Evolutionary conservation across 2,329 filamentous ascomycete genomes (phyloP).

Genomic region (Cladosporium sp.): DNA sequence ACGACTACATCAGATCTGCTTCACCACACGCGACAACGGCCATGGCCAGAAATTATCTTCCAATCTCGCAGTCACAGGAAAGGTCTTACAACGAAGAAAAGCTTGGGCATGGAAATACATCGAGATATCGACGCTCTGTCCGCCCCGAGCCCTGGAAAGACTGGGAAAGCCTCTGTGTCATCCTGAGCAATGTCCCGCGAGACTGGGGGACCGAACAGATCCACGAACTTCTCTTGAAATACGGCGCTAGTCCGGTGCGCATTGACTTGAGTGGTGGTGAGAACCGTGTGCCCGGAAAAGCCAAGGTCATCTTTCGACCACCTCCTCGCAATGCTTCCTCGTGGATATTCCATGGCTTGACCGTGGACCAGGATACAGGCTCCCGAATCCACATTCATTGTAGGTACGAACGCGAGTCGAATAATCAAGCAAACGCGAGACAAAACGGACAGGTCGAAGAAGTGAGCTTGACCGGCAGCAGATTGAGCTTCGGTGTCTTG

Average conservation of each 20-base stretch:
- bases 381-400: background rate
- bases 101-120: too few species aligned
- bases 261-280: constrained; percentile 18
- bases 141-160: background rate
- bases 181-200: constrained; percentile 16
- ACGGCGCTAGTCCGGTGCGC: constrained; percentile 17
- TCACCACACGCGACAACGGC: too few species aligned
- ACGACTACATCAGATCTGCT: too few species aligned
- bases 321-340: constrained; percentile 18
- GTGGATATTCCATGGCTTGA: constrained; percentile 8
- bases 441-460: background rate
- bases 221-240: constrained; percentile 16
- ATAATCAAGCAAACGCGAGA: background rate
- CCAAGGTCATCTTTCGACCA: constrained; percentile 21
- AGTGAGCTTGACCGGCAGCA: background rate
- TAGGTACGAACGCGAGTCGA: background rate
- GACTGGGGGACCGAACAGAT: constrained; percentile 21
- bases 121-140: too few species aligned
- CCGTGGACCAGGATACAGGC: constrained; percentile 7
- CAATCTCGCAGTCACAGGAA: too few species aligned
- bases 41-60: too few species aligned
- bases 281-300: constrained; percentile 5
- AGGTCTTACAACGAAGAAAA: too few species aligned
- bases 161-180: constrained; percentile 18
- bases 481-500: constrained; percentile 54